Base-by-base conservation (phyloP, 768 basidiomycete genomes). In the Lyophyllum shimeji region DNA sequence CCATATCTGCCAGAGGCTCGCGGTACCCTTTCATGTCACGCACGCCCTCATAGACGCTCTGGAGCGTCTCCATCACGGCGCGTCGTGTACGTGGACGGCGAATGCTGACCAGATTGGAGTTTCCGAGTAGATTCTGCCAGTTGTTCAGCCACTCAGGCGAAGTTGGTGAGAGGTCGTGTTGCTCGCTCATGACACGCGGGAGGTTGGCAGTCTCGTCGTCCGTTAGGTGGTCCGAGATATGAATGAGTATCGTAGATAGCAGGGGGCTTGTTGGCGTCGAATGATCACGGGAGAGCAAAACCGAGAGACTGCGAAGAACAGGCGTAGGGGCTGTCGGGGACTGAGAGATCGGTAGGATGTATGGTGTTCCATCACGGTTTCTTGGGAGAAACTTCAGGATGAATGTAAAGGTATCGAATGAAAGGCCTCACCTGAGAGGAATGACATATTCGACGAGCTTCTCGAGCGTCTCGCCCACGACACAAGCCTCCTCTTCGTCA, bases 21-120 rank as follows among this genome's bases (percentile, higher is more conserved):
- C 90, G 77, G 66, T 91, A 89, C 11, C 72, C 71, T 29, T 77
- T 80, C 75, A 90, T 86, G 59, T 91, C 90, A 63, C 79, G 83
- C 37, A 92, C 78, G 27, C 80, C 81, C 13, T 85, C 81, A 61
- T 88, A 89, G 1, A 85, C 82, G 9, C 66, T 67, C 52, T 83
- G 75, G 31, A 92, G 71, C 1, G 81, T 74, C 18, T 79, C 74
- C 75, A 90, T 80, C 50, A 85, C 73, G 17, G 82, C 80, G 34
- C 73, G 63, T 20, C 86, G 74, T 2, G 89, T 87, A 17, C 76
- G 56, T 0, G 84, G 82, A 15, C 83, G 68, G n/a, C 65, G 57
- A 2, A 68, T 60, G 51, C 73, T 71, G 57, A 83, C 65, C 18
- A 84, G 69, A 0, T 70, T 72, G 15, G 76, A 66, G 56, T 83